These are phyloP conservation scores for Flaveria linearis DNA, from an alignment of 129 eudicot genomes.

Conservation along the genomic window DNA sequence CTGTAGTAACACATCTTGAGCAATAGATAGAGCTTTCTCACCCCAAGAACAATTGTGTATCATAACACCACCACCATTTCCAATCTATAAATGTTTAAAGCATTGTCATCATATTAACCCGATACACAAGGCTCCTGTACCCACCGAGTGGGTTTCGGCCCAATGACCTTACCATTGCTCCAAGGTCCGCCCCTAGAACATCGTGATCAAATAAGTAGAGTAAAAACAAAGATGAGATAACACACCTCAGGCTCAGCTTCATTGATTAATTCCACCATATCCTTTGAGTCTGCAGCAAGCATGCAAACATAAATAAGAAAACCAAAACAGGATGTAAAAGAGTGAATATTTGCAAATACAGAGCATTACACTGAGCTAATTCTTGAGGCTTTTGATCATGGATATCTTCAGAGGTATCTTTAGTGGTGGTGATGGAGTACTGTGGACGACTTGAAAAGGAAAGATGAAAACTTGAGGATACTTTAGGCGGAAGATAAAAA, in stretches of 20 bases:
- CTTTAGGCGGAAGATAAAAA: neutral
- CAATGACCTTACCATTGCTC: too few species aligned
- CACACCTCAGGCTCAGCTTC: constrained; percentile 82
- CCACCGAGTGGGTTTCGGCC: too few species aligned
- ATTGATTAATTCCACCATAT: constrained; percentile 59
- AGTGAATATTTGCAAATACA: neutral
- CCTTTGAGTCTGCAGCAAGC: constrained; percentile 38
- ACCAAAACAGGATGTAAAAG: neutral
- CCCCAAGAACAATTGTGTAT: constrained; percentile 81
- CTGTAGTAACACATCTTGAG: constrained; percentile 58
- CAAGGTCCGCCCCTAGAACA: too few species aligned
- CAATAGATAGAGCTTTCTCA: constrained; percentile 61
- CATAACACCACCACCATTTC: constrained; percentile 86
- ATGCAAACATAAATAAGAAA: constrained; percentile 1
- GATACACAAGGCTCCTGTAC: too few species aligned
- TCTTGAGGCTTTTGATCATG: constrained; percentile 20
- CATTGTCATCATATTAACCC: neutral
- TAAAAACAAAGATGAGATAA: neutral
- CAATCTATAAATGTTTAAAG: constrained; percentile 43
- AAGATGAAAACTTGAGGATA: constrained; percentile 26
- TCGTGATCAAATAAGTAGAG: constrained; percentile 5
- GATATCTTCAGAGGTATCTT: constrained; percentile 18
- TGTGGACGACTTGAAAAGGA: constrained; percentile 5
- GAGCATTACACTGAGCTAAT: constrained; percentile 7
- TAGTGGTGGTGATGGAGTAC: constrained; percentile 16